A percentile compares a stretch with the other conserved stretches of the same genome.
Conservation (phyloP, 148 eudicot genomes). For the Camellia lanceoleosa region DNA sequence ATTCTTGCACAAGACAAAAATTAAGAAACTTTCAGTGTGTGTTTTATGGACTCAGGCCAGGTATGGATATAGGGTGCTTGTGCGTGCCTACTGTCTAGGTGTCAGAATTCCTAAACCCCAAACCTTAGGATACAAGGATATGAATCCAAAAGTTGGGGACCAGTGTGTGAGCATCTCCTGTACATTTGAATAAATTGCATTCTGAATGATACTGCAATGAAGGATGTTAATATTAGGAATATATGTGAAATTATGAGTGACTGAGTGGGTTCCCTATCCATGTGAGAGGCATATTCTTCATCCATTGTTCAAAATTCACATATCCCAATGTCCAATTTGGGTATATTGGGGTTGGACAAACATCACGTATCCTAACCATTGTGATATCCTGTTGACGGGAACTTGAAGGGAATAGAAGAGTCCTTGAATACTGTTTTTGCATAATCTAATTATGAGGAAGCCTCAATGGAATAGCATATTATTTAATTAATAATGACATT, state of each 20-base stretch:
- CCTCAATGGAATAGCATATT: background rate
- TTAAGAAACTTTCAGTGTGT: constrained; percentile 3
- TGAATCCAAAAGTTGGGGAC: background rate
- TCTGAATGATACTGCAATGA: background rate
- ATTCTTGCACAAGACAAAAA: background rate
- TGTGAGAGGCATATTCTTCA: background rate
- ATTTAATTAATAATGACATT: background rate
- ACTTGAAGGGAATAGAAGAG: background rate
- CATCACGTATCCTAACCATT: background rate
- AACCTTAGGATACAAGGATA: background rate
- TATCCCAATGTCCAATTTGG: background rate
- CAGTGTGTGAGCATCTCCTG: background rate
- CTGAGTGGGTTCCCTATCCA: background rate
- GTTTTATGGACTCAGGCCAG: background rate
- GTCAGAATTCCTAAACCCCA: background rate
- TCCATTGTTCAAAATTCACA: background rate
- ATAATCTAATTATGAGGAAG: background rate
- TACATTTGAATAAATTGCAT: background rate
- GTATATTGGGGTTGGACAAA: background rate
- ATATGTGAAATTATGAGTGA: background rate
- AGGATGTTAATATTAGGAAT: background rate
- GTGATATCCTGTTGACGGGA: background rate
- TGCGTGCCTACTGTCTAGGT: background rate
- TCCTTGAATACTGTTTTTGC: background rate
- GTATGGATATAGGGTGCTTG: background rate